Conservation (phyloP, 306 rosid genomes). For the Rubus idaeus region DNA sequence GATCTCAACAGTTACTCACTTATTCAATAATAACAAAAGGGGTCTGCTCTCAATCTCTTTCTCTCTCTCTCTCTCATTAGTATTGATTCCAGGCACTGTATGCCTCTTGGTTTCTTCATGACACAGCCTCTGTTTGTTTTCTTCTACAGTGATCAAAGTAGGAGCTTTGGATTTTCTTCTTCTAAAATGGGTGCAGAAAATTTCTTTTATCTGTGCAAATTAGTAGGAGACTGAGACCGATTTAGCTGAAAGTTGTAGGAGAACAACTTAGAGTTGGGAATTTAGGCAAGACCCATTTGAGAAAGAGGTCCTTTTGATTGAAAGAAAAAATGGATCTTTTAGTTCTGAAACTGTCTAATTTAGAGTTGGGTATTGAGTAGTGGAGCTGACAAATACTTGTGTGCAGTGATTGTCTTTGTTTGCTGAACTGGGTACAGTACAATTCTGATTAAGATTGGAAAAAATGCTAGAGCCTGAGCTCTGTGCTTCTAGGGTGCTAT, state of each 20-base stretch:
- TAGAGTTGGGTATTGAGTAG: constrained; percentile 13
- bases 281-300: background rate
- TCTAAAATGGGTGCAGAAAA: background rate
- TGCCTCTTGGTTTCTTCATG: constrained; percentile 11
- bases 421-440: constrained; percentile 8
- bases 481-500: constrained; percentile 48
- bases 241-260: background rate
- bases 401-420: background rate
- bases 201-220: background rate
- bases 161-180: constrained; percentile 9
- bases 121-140: background rate
- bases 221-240: background rate
- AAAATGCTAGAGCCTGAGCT: constrained; percentile 57
- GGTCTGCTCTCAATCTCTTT: constrained; percentile 5
- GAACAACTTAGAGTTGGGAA: background rate
- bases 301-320: background rate
- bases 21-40: constrained; percentile 5
- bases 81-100: constrained; percentile 5
- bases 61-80: background rate
- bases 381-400: constrained; percentile 4
- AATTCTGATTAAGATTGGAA: constrained; percentile 6
- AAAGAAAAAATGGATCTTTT: constrained; percentile 6
- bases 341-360: background rate
- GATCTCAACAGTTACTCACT: constrained; percentile 22
- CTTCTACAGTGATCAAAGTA: constrained; percentile 17